Conservation (phyloP, 306 rosid genomes). For the Rosa chinensis region DNA sequence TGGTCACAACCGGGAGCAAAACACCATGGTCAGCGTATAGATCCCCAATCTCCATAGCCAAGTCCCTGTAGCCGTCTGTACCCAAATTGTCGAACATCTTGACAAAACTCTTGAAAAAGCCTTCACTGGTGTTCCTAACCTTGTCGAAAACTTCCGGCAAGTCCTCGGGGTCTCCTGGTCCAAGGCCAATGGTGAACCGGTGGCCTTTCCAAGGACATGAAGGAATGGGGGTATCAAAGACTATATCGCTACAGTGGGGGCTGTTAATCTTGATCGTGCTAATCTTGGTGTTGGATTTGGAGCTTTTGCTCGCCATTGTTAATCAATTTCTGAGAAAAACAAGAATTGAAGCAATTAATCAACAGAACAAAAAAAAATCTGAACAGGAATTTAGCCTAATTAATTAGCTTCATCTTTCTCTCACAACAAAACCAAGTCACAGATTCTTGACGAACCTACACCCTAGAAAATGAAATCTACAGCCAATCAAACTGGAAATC, state of each 20-base stretch:
- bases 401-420: too few species aligned
- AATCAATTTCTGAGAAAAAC: neutral
- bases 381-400: too few species aligned
- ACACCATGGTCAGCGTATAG: fast-evolving
- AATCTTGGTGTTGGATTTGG: neutral
- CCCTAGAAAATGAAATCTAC: too few species aligned
- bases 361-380: too few species aligned
- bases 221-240: neutral
- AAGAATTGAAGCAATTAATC: neutral
- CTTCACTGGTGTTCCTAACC: neutral
- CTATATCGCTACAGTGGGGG: neutral
- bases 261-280: neutral
- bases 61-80: neutral
- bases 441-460: too few species aligned
- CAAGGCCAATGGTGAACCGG: neutral
- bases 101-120: neutral
- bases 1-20: neutral
- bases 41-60: neutral
- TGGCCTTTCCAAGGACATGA: neutral
- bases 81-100: neutral
- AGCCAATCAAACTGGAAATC: neutral
- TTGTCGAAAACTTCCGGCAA: neutral
- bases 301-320: neutral
- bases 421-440: too few species aligned
- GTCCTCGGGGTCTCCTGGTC: neutral